These are phyloP conservation scores for Grammothele lineata DNA, from an alignment of 768 basidiomycete genomes.

Conservation along the genomic window DNA sequence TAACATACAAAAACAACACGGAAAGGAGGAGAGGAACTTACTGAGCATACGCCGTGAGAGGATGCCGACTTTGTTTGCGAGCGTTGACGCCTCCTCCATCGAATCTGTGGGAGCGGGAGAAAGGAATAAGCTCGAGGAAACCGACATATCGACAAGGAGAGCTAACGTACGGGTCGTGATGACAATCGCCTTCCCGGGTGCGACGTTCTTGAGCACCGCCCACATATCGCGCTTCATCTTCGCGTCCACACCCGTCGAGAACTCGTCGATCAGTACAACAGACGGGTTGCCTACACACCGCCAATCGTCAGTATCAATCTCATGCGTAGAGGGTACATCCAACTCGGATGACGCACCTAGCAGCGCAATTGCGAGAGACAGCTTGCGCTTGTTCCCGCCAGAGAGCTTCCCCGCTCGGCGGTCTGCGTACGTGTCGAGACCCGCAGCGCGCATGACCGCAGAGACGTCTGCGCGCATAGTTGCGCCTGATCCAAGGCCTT, in stretches of 20 bases:
- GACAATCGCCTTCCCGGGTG: constrained; percentile 63
- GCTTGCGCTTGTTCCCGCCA: constrained; percentile 76
- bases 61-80: constrained; percentile 77
- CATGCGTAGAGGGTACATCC: no score
- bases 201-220: constrained; percentile 61
- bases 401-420: constrained; percentile 71
- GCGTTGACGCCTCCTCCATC: constrained; percentile 80
- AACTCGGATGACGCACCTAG: constrained; percentile 42
- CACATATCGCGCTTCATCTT: constrained; percentile 86
- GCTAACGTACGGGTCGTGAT: constrained; percentile 61
- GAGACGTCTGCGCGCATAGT: constrained; percentile 54
- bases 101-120: constrained; percentile 42
- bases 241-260: constrained; percentile 79
- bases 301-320: background rate
- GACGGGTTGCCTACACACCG: constrained; percentile 63
- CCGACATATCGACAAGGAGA: background rate
- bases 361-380: constrained; percentile 71
- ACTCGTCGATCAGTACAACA: constrained; percentile 79
- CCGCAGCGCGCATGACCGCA: constrained; percentile 53
- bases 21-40: constrained; percentile 23
- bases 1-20: constrained; percentile 12
- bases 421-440: constrained; percentile 57
- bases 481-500: constrained; percentile 51
- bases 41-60: constrained; percentile 67
- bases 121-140: no score